Evolutionary conservation across 805 yeast species (phyloP).

Genomic region (Diddensiella santjacobensis): DNA sequence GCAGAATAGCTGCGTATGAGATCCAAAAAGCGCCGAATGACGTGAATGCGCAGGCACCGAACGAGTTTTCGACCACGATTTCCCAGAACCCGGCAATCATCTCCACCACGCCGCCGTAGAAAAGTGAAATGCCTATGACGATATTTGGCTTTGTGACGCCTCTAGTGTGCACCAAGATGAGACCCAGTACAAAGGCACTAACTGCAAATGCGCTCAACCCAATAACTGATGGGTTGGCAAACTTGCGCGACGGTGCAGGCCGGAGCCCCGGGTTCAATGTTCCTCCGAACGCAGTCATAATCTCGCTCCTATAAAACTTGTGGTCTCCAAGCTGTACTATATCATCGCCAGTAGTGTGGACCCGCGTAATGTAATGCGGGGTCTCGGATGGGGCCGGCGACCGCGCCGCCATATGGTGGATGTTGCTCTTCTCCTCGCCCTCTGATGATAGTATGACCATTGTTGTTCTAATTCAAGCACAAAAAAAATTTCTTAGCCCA

Average conservation of each 20-base stretch:
- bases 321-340: constrained; percentile 39
- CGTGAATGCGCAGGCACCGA: constrained; percentile 51
- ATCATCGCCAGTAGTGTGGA: constrained; percentile 26
- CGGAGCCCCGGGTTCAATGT: constrained; percentile 44
- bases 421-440: too few species aligned
- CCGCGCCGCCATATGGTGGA: too few species aligned
- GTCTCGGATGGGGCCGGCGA: not conserved
- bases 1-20: constrained; percentile 53
- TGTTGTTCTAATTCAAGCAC: too few species aligned
- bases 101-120: constrained; percentile 63
- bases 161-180: constrained; percentile 52
- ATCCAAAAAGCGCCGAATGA: constrained; percentile 61
- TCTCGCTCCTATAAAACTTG: constrained; percentile 49
- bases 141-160: constrained; percentile 52
- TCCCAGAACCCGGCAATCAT: constrained; percentile 66
- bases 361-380: constrained; percentile 1
- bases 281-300: constrained; percentile 63
- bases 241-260: constrained; percentile 45
- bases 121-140: constrained; percentile 59
- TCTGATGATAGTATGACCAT: not conserved
- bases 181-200: constrained; percentile 55
- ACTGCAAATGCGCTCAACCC: constrained; percentile 59
- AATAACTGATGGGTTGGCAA: constrained; percentile 63
- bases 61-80: constrained; percentile 58
- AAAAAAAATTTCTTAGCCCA: too few species aligned